Percentiles rank a stretch among this genome's conserved stretches.
phyloP scores from a whole-genome alignment of 2,329 filamentous ascomycete species.

The Thelonectria discophora region DNA sequence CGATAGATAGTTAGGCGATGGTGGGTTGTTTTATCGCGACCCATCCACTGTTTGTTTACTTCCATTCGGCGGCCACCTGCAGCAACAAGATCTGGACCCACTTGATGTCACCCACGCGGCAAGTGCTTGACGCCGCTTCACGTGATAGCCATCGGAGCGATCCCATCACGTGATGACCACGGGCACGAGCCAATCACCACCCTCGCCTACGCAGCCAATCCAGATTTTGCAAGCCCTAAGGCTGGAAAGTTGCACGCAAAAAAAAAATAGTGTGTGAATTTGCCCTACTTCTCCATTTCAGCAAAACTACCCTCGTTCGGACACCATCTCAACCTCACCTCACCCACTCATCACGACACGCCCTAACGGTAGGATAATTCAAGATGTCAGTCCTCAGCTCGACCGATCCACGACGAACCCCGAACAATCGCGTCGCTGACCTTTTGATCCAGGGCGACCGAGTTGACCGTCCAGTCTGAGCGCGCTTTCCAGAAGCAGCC shows the following conservation, averaged over 20 bases:
- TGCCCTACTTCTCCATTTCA: slow-evolving; percentile 51
- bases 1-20: slow-evolving; percentile 40
- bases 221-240: slow-evolving; percentile 55
- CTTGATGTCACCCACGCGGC: slow-evolving; percentile 25
- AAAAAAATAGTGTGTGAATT: slow-evolving; percentile 47
- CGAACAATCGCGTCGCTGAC: slow-evolving; percentile 44
- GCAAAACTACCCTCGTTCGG: slow-evolving; percentile 46
- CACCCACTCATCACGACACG: slow-evolving; percentile 51
- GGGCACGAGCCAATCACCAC: slow-evolving; percentile 27
- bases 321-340: slow-evolving; percentile 46
- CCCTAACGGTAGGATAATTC: slow-evolving; percentile 53
- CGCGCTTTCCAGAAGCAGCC: slow-evolving; percentile 99
- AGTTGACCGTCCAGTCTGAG: slow-evolving; percentile 99
- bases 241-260: slow-evolving; percentile 45
- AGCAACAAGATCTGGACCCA: slow-evolving; percentile 39
- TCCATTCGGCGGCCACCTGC: slow-evolving; percentile 30
- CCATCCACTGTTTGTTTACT: slow-evolving; percentile 52
- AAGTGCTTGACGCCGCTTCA: slow-evolving; percentile 29
- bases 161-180: slow-evolving; percentile 41
- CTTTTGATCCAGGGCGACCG: slow-evolving; percentile 85
- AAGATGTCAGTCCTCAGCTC: slow-evolving; percentile 52
- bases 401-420: slow-evolving; percentile 21
- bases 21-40: slow-evolving; percentile 43
- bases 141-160: slow-evolving; percentile 18
- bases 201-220: slow-evolving; percentile 46